phyloP scores from a whole-genome alignment of 1,284 basidiomycete genomes.

The Porogramme epimiltina region DNA sequence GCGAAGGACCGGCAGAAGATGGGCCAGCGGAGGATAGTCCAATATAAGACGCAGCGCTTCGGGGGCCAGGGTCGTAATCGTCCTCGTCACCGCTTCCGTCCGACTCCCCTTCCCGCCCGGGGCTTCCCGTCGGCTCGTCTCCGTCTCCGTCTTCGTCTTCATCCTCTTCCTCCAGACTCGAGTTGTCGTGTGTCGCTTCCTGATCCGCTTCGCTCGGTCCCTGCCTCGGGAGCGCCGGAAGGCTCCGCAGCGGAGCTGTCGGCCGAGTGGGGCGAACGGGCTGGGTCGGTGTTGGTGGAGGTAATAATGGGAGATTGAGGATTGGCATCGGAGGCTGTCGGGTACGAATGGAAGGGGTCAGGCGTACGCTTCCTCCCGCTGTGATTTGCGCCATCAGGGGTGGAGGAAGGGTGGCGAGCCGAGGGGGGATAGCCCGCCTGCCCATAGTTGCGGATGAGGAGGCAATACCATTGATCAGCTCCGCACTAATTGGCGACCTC shows the following conservation, averaged over 20 bases:
- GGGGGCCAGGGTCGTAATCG: slow-evolving; percentile 13
- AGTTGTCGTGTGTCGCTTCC: slow-evolving; percentile 41
- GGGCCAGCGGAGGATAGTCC: slow-evolving; percentile 5
- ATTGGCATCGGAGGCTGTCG: slow-evolving; percentile 53
- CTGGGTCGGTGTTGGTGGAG: slow-evolving; percentile 28
- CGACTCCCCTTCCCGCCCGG: slow-evolving; percentile 34
- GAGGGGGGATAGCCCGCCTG: slow-evolving; percentile 29
- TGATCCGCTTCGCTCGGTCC: slow-evolving; percentile 38
- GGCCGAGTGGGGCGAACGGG: slow-evolving; percentile 26
- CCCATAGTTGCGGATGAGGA: not conserved
- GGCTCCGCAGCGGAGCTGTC: slow-evolving; percentile 39
- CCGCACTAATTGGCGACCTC: no score
- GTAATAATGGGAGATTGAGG: slow-evolving; percentile 49
- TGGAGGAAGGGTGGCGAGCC: slow-evolving; percentile 34
- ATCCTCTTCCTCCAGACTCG: slow-evolving; percentile 37
- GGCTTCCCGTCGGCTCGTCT: slow-evolving; percentile 18
- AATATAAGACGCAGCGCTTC: slow-evolving; percentile 6
- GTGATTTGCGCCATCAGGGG: slow-evolving; percentile 35
- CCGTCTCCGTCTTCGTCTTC: slow-evolving; percentile 34
- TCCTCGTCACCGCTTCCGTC: slow-evolving; percentile 33
- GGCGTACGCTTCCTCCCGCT: slow-evolving; percentile 39
- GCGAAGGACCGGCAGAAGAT: slow-evolving; percentile 17
- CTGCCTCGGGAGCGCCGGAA: slow-evolving; percentile 52
- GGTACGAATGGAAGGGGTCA: slow-evolving; percentile 52
- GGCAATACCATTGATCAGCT: not conserved